Evolutionary conservation across 148 eudicot genomes (phyloP).

Genomic region (Amaranthus palmeri): DNA sequence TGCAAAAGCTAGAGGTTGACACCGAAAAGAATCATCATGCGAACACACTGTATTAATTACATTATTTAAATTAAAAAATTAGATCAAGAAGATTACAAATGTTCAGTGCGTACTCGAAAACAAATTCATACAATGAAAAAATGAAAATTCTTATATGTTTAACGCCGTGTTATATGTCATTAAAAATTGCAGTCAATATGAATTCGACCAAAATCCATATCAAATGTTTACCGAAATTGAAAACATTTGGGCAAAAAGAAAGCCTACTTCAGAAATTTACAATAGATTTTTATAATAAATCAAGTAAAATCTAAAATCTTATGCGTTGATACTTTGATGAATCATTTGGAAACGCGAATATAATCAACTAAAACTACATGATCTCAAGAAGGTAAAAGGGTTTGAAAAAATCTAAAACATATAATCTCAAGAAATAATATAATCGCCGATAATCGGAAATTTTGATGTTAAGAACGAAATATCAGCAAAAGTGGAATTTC

Average conservation of each 20-base stretch:
- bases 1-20: not conserved
- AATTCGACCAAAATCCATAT: not conserved
- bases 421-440: no score
- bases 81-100: not conserved
- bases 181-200: not conserved
- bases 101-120: not conserved
- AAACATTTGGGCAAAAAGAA: conserved; percentile 3
- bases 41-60: not conserved
- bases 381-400: not conserved
- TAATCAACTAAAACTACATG: not conserved
- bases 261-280: not conserved
- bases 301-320: no score
- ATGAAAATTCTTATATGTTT: not conserved
- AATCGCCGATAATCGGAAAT: no score
- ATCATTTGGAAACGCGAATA: not conserved
- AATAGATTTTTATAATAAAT: no score
- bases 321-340: no score
- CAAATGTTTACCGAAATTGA: not conserved
- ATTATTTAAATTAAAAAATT: not conserved
- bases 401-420: no score
- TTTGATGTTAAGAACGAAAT: no score
- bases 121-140: not conserved
- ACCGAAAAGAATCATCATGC: not conserved
- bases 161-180: no score
- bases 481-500: no score